Evolutionary conservation across 2,329 filamentous ascomycete species (phyloP).

Genomic region (Aulographum hederae): DNA sequence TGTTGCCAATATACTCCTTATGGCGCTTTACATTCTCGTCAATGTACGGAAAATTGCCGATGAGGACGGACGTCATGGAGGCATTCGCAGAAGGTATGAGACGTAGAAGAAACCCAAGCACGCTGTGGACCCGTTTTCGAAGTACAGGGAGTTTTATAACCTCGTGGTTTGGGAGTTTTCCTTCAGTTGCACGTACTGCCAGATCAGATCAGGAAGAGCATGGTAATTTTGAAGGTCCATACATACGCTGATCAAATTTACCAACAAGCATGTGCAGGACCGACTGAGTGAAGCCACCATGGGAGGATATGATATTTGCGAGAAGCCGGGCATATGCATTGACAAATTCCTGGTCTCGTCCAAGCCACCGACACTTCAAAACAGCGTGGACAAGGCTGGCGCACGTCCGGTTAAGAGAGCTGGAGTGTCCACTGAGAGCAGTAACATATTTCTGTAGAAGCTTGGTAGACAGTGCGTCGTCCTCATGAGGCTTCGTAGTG

Average conservation of each 20-base stretch:
- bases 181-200: slow-evolving; percentile 32
- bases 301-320: slow-evolving; percentile 55
- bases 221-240: slow-evolving; percentile 22
- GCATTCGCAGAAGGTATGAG: slow-evolving; percentile 65
- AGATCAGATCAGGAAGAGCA: slow-evolving; percentile 15
- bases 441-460: slow-evolving; percentile 39
- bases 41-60: slow-evolving; percentile 54
- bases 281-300: slow-evolving; percentile 56
- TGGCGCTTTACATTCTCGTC: slow-evolving; percentile 64
- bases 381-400: slow-evolving; percentile 38
- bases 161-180: slow-evolving; percentile 34
- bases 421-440: slow-evolving; percentile 38
- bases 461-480: slow-evolving; percentile 24
- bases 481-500: slow-evolving; percentile 24
- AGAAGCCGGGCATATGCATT: slow-evolving; percentile 37
- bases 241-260: slow-evolving; percentile 45
- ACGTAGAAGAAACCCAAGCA: slow-evolving; percentile 56
- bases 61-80: slow-evolving; percentile 48
- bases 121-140: slow-evolving; percentile 56
- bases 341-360: slow-evolving; percentile 40
- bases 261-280: slow-evolving; percentile 67
- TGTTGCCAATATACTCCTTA: slow-evolving; percentile 72
- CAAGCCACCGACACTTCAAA: slow-evolving; percentile 41
- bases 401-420: slow-evolving; percentile 35
- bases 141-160: slow-evolving; percentile 45